phyloP scores from a whole-genome alignment of 192 early-diverging fungal species.

The Rhizoclosmatium sp. region DNA sequence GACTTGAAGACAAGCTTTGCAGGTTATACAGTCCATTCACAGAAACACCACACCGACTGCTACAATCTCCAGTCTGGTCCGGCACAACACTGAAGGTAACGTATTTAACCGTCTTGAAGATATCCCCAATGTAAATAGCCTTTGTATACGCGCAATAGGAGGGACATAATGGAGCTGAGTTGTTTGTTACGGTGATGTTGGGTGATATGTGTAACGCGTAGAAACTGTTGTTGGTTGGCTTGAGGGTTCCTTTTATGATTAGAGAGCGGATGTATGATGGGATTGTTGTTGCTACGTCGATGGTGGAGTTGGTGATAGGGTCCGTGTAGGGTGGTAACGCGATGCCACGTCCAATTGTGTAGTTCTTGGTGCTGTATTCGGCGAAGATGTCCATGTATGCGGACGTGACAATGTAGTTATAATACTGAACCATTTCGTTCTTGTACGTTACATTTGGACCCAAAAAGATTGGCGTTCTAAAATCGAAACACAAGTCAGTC shows the following conservation, averaged over 20 bases:
- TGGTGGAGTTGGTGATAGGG: neutral
- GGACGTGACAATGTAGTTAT: neutral
- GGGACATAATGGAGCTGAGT: neutral
- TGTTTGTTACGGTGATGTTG: neutral
- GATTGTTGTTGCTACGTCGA: too few species aligned
- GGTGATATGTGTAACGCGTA: constrained; percentile 25
- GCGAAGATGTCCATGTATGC: neutral
- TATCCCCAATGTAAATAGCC: neutral
- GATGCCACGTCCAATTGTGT: neutral
- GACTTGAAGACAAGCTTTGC: constrained; percentile 20
- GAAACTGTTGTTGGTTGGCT: constrained; percentile 13
- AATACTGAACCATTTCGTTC: neutral
- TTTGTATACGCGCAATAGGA: neutral
- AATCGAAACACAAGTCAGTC: too few species aligned
- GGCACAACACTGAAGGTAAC: constrained; percentile 45
- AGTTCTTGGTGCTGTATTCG: neutral
- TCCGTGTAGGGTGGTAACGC: neutral
- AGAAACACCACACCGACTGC: constrained; percentile 25
- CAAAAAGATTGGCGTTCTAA: neutral
- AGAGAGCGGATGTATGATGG: too few species aligned
- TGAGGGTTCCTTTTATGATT: too few species aligned
- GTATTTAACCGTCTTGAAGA: neutral
- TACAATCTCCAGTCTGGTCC: constrained; percentile 37
- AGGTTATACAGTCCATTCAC: constrained; percentile 29
- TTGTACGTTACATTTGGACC: neutral